Conservation (phyloP, 305 asterid species). For the Fraxinus sp. region DNA sequence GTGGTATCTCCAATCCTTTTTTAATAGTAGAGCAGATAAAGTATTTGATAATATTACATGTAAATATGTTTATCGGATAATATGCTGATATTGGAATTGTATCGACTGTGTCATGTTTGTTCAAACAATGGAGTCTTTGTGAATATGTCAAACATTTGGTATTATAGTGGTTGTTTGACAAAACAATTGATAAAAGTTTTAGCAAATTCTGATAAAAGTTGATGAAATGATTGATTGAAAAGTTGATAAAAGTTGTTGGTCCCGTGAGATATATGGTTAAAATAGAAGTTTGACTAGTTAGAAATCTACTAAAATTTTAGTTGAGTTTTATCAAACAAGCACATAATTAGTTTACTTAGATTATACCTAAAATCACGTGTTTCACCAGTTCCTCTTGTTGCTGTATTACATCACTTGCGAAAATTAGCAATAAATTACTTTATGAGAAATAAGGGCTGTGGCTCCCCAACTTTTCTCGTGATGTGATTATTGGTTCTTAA, state of each 20-base stretch:
- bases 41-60: neutral
- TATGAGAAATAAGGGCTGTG: neutral
- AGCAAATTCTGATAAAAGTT: neutral
- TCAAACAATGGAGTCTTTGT: neutral
- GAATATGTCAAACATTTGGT: neutral
- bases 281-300: neutral
- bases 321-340: neutral
- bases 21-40: neutral
- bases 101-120: neutral
- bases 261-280: neutral
- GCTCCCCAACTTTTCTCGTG: neutral
- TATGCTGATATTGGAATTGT: neutral
- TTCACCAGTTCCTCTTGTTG: neutral
- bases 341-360: neutral
- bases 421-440: neutral
- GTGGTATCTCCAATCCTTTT: neutral
- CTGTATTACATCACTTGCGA: neutral
- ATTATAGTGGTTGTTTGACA: neutral
- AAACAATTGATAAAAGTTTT: neutral
- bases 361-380: conserved; percentile 4
- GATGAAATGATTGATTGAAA: neutral
- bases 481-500: neutral
- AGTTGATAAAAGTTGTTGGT: neutral
- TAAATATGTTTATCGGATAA: conserved; percentile 2
- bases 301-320: neutral